Percentiles rank a stretch among this genome's conserved stretches.
phyloP scores from a whole-genome alignment of 2,329 filamentous ascomycete species.

The Balansia obtecta region DNA sequence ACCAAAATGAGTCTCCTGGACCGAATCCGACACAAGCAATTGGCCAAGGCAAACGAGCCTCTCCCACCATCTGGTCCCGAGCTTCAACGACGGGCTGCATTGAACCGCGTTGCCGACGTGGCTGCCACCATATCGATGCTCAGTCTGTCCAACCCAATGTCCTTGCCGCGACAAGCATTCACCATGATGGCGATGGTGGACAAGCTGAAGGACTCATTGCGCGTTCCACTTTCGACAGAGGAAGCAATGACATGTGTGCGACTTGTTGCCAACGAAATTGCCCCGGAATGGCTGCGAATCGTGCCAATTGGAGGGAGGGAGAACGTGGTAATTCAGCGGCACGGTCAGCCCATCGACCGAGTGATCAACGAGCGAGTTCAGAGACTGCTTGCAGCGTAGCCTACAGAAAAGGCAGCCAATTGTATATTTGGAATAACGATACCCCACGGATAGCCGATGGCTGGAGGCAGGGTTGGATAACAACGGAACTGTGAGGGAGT shows the following conservation, averaged over 20 bases:
- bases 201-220: constrained; percentile 56
- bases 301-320: constrained; percentile 40
- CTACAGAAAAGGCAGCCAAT: not conserved
- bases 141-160: constrained; percentile 35
- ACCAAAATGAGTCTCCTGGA: constrained; percentile 59
- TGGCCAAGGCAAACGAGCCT: constrained; percentile 41
- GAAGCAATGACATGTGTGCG: constrained; percentile 38
- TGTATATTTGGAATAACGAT: not conserved
- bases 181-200: constrained; percentile 49
- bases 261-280: constrained; percentile 40
- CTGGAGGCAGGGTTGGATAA: not conserved
- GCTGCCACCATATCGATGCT: constrained; percentile 56
- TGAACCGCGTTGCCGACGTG: constrained; percentile 57
- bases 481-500: not conserved
- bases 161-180: constrained; percentile 49
- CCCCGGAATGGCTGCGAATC: constrained; percentile 43
- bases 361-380: constrained; percentile 25
- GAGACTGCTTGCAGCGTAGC: constrained; percentile 17
- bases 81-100: constrained; percentile 48
- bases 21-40: constrained; percentile 60
- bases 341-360: constrained; percentile 25
- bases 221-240: constrained; percentile 38
- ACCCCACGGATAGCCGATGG: not conserved
- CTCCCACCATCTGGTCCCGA: constrained; percentile 44
- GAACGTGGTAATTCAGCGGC: constrained; percentile 42